phyloP scores from a whole-genome alignment of 768 basidiomycete species.

The Clitopilus hobsonii region DNA sequence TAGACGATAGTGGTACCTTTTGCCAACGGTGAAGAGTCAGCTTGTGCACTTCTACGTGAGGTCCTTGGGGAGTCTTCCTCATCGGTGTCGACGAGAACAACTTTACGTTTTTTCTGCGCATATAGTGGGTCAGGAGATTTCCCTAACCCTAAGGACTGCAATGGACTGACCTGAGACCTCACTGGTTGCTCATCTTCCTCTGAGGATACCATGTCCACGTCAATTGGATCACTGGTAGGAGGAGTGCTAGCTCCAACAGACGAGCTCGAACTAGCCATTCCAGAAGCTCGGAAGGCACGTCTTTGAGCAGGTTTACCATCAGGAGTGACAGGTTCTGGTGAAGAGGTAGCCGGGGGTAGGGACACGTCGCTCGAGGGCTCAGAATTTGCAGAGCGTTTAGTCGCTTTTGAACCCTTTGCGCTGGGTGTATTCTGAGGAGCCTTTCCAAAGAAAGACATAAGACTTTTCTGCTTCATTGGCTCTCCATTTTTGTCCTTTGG shows the following conservation, averaged over 20 bases:
- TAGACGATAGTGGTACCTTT: slow-evolving; percentile 19
- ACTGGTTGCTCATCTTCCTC: slow-evolving; percentile 34
- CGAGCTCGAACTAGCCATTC: slow-evolving; percentile 35
- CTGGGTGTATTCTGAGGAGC: slow-evolving; percentile 18
- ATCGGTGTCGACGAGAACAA: slow-evolving; percentile 66
- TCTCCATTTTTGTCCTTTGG: slow-evolving; percentile 40
- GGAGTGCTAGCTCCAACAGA: slow-evolving; percentile 57
- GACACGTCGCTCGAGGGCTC: slow-evolving; percentile 24
- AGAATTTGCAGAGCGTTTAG: slow-evolving; percentile 8
- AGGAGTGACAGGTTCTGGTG: slow-evolving; percentile 36
- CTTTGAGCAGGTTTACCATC: slow-evolving; percentile 27
- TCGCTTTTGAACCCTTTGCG: slow-evolving; percentile 12
- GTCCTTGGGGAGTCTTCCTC: slow-evolving; percentile 40
- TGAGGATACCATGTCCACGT: slow-evolving; percentile 66
- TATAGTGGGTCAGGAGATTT: slow-evolving; percentile 9
- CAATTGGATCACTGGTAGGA: slow-evolving; percentile 74
- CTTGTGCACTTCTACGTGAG: slow-evolving; percentile 20
- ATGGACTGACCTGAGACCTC: slow-evolving; percentile 10
- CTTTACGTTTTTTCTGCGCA: slow-evolving; percentile 60
- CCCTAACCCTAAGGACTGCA: background rate
- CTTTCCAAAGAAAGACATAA: slow-evolving; percentile 64
- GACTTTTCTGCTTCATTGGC: slow-evolving; percentile 64
- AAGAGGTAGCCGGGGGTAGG: slow-evolving; percentile 19
- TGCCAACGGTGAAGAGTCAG: slow-evolving; percentile 34
- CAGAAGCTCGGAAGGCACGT: slow-evolving; percentile 31